Evolutionary conservation across 2,329 filamentous ascomycete species (phyloP).

Genomic region (Atkinsonella texensis): DNA sequence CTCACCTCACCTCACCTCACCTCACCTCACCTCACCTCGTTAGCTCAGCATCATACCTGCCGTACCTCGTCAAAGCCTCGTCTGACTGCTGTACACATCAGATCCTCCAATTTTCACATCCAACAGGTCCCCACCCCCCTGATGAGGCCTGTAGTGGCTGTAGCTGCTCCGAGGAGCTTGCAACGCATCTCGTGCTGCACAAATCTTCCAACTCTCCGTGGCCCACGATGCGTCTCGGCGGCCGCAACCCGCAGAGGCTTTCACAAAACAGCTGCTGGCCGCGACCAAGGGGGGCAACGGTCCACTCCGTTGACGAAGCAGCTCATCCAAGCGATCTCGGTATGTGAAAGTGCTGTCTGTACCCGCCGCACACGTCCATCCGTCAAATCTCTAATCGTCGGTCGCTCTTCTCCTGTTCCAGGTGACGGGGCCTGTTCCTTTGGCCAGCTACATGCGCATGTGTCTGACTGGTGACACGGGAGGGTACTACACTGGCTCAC

Average conservation of each 20-base stretch:
- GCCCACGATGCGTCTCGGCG: background rate
- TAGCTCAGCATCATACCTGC: too few species aligned
- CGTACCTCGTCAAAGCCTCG: too few species aligned
- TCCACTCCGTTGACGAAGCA: constrained; percentile 86
- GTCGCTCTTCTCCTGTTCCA: constrained; percentile 9
- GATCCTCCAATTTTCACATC: background rate
- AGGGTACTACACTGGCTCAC: constrained; percentile 81
- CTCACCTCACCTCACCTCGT: too few species aligned
- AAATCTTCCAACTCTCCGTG: background rate
- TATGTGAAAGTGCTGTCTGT: constrained; percentile 24
- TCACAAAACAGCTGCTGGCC: background rate
- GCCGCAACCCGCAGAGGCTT: background rate
- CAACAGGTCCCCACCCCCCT: background rate
- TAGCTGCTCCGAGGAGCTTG: constrained; percentile 1
- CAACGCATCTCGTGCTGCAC: constrained; percentile 1
- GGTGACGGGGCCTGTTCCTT: constrained; percentile 76
- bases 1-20: too few species aligned
- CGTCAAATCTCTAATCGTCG: background rate
- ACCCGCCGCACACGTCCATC: background rate
- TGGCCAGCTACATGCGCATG: constrained; percentile 97
- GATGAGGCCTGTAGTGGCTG: background rate
- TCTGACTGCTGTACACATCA: too few species aligned
- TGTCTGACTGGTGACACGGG: constrained; percentile 83
- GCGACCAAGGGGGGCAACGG: constrained; percentile 52
- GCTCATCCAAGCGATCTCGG: constrained; percentile 75